Percentiles rank a stretch among this genome's conserved stretches.
Evolutionary conservation across 139 green algal genomes (phyloP).

Genomic region (Coccomyxa sp.): DNA sequence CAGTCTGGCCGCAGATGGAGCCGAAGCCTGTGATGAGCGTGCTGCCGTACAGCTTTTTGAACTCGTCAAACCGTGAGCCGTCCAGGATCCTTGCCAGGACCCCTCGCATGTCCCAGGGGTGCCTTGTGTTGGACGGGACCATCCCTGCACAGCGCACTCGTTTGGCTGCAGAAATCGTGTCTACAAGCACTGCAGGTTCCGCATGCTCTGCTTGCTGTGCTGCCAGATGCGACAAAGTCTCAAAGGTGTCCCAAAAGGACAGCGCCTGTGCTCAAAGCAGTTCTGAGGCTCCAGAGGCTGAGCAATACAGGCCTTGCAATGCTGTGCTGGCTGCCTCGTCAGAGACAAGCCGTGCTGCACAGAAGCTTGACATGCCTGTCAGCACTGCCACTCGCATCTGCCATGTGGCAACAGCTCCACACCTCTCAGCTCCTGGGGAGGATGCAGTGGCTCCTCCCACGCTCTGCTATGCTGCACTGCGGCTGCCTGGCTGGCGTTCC

Average conservation of each 20-base stretch:
- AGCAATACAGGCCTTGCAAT: too few relatives aligned
- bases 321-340: too few relatives aligned
- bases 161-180: too few relatives aligned
- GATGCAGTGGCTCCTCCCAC: constrained; percentile 65
- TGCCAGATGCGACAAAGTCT: too few relatives aligned
- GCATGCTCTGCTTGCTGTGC: too few relatives aligned
- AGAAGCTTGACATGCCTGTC: too few relatives aligned
- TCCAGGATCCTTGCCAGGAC: constrained; percentile 79
- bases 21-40: constrained; percentile 91
- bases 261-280: too few relatives aligned
- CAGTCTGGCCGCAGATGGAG: constrained; percentile 59
- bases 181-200: too few relatives aligned
- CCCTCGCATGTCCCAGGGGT: constrained; percentile 66
- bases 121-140: constrained; percentile 56
- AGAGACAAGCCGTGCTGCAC: too few relatives aligned
- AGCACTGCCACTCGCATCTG: too few relatives aligned
- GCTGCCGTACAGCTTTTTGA: constrained; percentile 85
- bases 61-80: constrained; percentile 84
- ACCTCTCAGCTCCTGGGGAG: constrained; percentile 55
- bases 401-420: not conserved
- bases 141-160: constrained; percentile 31
- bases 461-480: not conserved
- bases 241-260: too few relatives aligned
- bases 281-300: too few relatives aligned
- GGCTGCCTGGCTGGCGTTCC: not conserved